These are phyloP conservation scores for Arabis alpina DNA, from an alignment of 345 rosid genomes.

Conservation along the genomic window DNA sequence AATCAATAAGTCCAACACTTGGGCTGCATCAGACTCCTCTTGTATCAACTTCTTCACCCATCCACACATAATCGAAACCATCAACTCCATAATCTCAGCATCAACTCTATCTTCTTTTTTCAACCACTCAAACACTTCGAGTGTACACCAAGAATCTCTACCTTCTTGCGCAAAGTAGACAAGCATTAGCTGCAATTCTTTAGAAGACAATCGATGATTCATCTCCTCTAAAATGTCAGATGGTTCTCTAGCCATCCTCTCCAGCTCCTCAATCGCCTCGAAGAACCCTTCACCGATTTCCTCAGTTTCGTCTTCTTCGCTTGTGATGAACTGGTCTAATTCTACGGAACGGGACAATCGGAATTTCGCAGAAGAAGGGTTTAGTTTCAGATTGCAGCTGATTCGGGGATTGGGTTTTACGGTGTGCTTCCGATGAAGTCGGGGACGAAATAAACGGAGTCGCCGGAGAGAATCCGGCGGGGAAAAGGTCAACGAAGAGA, in stretches of 20 bases:
- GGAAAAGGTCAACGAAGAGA: slow-evolving; percentile 45
- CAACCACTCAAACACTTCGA: slow-evolving; percentile 95
- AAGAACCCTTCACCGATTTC: slow-evolving; percentile 82
- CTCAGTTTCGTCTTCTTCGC: slow-evolving; percentile 60
- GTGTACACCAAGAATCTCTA: slow-evolving; percentile 94
- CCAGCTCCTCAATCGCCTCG: slow-evolving; percentile 87
- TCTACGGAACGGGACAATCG: slow-evolving; percentile 61
- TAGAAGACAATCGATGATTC: slow-evolving; percentile 77
- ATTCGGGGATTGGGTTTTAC: slow-evolving; percentile 40
- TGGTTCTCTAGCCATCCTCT: slow-evolving; percentile 89
- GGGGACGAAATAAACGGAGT: slow-evolving; percentile 29
- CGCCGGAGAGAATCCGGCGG: slow-evolving; percentile 39
- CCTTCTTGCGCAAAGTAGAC: slow-evolving; percentile 97
- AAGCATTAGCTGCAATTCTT: slow-evolving; percentile 77
- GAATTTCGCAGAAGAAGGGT: slow-evolving; percentile 36
- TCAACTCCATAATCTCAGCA: slow-evolving; percentile 88
- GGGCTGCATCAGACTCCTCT: slow-evolving; percentile 60
- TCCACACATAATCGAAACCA: slow-evolving; percentile 89
- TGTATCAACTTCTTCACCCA: slow-evolving; percentile 83
- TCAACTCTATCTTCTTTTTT: slow-evolving; percentile 82
- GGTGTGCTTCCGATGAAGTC: slow-evolving; percentile 1
- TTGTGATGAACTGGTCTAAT: slow-evolving; percentile 64
- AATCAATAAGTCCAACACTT: slow-evolving; percentile 74
- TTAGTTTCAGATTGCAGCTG: slow-evolving; percentile 43
- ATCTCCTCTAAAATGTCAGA: slow-evolving; percentile 86